Percentiles rank a stretch among this genome's conserved stretches.
Conservation (phyloP, 192 early-diverging fungal genomes). For the Backusella psychrophila region DNA sequence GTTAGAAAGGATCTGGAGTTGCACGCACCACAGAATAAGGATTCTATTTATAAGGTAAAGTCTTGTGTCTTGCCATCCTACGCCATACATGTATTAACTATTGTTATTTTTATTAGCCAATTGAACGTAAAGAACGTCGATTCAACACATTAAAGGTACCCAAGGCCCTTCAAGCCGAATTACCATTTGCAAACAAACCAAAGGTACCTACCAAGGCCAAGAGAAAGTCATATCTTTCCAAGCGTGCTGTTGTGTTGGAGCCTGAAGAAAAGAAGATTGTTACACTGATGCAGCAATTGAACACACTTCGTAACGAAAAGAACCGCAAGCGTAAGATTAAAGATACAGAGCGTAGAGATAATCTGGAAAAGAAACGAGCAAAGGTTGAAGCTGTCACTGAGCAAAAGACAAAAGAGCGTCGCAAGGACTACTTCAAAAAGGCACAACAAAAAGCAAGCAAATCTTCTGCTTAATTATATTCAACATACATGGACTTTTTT, state of each 20-base stretch:
- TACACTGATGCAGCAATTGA: conserved; percentile 80
- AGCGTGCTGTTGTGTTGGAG: conserved; percentile 87
- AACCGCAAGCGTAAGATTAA: conserved; percentile 70
- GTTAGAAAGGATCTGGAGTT: conserved; percentile 70
- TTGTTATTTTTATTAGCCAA: conserved; percentile 44
- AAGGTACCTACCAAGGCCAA: conserved; percentile 61
- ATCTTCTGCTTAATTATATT: neutral
- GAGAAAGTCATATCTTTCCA: conserved; percentile 50
- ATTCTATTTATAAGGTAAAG: conserved; percentile 83
- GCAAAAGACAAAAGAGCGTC: conserved; percentile 59
- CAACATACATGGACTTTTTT: neutral
- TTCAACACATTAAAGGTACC: conserved; percentile 85
- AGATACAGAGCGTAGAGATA: conserved; percentile 47
- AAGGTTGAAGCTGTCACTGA: conserved; percentile 42
- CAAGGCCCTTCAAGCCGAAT: conserved; percentile 71
- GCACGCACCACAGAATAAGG: conserved; percentile 67
- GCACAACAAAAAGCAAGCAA: conserved; percentile 31
- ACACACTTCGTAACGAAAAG: conserved; percentile 88
- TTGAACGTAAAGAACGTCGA: conserved; percentile 69
- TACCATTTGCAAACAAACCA: conserved; percentile 91
- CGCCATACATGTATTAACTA: neutral
- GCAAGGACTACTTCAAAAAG: conserved; percentile 67
- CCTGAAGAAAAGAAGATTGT: conserved; percentile 88
- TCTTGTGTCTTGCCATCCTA: neutral
- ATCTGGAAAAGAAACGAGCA: conserved; percentile 56